Evolutionary conservation across 345 rosid species (phyloP), one percentile per base, ranked within the genome.

Genomic region (Capsella bursapastoris): DNA sequence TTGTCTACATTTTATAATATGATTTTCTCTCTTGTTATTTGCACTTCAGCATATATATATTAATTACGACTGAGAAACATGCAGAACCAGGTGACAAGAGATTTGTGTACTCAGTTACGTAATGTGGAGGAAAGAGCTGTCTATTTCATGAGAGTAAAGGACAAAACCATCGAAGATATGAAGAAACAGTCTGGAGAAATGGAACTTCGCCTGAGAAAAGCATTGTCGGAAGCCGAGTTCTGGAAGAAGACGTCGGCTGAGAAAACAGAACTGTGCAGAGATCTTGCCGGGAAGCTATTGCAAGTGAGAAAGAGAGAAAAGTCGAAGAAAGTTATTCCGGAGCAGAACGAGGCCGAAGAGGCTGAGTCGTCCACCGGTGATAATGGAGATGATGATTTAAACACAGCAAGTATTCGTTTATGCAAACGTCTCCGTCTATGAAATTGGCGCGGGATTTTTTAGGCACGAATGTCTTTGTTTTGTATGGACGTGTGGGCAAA

Each of bases 271-370:
- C 35, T 68, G 50, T 51, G 52, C 25, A n/a, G 1, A 5, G 64
- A 75, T 2, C 64, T 68, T 0, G 57, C 69, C 0, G 25, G 2
- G 2, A 75, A 18, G 48, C 64, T 68, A 1, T 0, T 61, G 50
- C 4, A 13, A 6, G 0, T 5, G 16, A 48, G 7, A 27, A n/a
- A 35, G 31, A 27, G n/a, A 51, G 22, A 34, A 0, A 0, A 0
- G 32, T 2, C 0, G 14, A 34, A 0, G 10, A 52, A 4, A 3
- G 14, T 0, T 16, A 9, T 0, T 0, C 0, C 0, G 15, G 40
- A 3, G 12, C 13, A 2, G 6, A 9, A 2, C 0, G 14, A 2
- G 43, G 29, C 28, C 5, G 69, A 68, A 0, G 64, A 52, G 10
- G 64, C 25, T 0, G 25, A 60, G 3, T 75, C 74, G 41, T 75